Base-by-base conservation (phyloP, 306 rosid species). In the Vigna angularis region DNA sequence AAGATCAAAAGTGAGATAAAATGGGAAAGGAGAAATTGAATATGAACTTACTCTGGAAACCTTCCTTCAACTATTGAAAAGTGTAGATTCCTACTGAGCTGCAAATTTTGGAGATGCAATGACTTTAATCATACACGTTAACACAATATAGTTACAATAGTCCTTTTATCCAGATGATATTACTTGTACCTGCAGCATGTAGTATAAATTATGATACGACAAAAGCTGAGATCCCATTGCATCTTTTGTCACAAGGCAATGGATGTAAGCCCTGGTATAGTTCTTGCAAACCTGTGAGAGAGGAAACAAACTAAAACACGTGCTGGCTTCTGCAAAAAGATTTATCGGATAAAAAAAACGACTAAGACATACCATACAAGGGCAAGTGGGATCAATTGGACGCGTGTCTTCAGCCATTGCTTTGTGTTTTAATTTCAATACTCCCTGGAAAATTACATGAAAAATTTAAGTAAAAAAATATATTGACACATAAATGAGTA, bases 221-320 rank as follows among this genome's bases (percentile, higher is more conserved):
- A 95, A 86, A 81, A 95, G 99, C 86, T 95, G 98, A 86, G 99
- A 95, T 48, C 99, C 98, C 98, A 93, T 95, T 10, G 99, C 98
- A 84, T 95, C 98, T 80, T 91, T 90, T 42, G 99, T 91, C 79
- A 93, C 98, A 70, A 95, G 97, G 81, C 91, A 88, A 87, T 95
- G 99, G 79, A 95, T 87, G 84, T 93, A 95, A 51, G 99, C 97
- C 88, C 99, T 88, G 47, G 86, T 75, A 87, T 91, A 95, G 73
- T 90, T 93, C 91, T 89, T 93, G 82, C 99, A 95, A 53, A 95
- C 98, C 99, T 92, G 66, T 32, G 72, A 65, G 55, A 78, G 70
- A 71, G 63, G 36, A 66, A 88, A 83, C 18, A 72, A 67, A 68
- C 69, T 58, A 65, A 82, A 76, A 79, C 76, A 71, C 49, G 48